phyloP scores from a whole-genome alignment of 176 grass and related monocot genomes.

The Puya raimondii region DNA sequence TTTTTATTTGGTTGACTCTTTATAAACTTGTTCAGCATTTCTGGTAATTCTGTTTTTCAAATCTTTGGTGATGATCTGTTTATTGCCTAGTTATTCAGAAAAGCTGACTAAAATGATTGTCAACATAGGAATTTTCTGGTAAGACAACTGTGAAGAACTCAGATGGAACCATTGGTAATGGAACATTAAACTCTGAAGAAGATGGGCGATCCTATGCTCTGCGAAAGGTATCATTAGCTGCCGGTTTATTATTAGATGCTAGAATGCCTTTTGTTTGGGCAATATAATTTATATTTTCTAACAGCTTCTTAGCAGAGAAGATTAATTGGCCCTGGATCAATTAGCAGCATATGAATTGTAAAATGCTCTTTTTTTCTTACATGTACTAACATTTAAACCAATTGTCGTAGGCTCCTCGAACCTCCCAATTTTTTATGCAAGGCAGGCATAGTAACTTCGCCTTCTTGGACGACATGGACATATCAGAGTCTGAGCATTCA shows the following conservation, averaged over 20 bases:
- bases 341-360: no score
- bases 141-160: constrained; percentile 36
- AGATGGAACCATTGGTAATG: constrained; percentile 17
- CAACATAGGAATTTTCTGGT: constrained; percentile 42
- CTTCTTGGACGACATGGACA: constrained; percentile 79
- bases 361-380: no score
- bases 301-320: no score
- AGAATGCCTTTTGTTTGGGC: neutral
- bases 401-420: constrained; percentile 24
- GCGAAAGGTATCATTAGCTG: constrained; percentile 31
- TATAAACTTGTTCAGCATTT: neutral
- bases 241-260: neutral
- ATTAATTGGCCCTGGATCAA: neutral
- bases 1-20: neutral
- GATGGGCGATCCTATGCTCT: constrained; percentile 15
- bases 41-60: neutral
- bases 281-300: no score
- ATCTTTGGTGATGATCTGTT: neutral
- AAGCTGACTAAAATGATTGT: neutral
- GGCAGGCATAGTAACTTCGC: constrained; percentile 13
- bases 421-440: constrained; percentile 20
- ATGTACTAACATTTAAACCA: constrained; percentile 5
- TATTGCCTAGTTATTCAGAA: neutral
- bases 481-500: constrained; percentile 62
- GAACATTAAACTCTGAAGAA: constrained; percentile 3